A percentile compares a stretch with the other conserved stretches of the same genome.
These are phyloP conservation scores for Macrophomina pseudophaseolina DNA, from an alignment of 2,329 filamentous ascomycete species.

Conservation along the genomic window DNA sequence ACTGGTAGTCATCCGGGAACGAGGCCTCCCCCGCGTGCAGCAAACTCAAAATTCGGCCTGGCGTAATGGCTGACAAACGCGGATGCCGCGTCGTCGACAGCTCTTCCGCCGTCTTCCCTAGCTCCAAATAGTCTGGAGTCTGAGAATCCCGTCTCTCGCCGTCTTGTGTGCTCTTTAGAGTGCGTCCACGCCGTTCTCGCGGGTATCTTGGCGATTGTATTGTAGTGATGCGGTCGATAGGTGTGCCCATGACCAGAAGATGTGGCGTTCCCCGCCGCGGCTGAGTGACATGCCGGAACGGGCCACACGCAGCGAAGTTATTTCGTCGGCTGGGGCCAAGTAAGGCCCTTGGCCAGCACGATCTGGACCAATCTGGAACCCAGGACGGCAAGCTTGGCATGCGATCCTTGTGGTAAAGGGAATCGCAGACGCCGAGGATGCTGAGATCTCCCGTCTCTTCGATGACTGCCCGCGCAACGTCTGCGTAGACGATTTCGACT, in stretches of 20 bases:
- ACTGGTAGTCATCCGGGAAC: neutral
- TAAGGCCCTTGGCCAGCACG: neutral
- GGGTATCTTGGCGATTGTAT: neutral
- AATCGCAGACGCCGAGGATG: slow-evolving; percentile 6
- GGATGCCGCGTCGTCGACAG: neutral
- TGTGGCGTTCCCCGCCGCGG: neutral
- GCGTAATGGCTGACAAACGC: neutral
- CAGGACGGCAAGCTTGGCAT: neutral
- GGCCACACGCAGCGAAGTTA: neutral
- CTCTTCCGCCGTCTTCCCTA: neutral
- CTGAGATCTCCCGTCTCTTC: neutral
- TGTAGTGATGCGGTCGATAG: neutral
- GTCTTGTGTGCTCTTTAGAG: neutral
- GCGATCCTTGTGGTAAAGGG: neutral
- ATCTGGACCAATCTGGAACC: slow-evolving; percentile 12
- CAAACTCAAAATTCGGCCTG: neutral
- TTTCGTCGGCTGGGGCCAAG: neutral
- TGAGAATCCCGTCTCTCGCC: neutral
- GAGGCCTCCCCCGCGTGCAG: neutral
- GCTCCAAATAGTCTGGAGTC: neutral
- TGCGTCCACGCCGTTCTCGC: neutral
- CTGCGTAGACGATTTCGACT: neutral
- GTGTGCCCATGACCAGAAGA: neutral
- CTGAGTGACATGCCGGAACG: neutral
- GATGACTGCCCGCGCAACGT: neutral